Percentiles rank a stretch among this genome's conserved stretches.
Conservation (phyloP, 768 basidiomycete species). For the Solioccasus polychromus region DNA sequence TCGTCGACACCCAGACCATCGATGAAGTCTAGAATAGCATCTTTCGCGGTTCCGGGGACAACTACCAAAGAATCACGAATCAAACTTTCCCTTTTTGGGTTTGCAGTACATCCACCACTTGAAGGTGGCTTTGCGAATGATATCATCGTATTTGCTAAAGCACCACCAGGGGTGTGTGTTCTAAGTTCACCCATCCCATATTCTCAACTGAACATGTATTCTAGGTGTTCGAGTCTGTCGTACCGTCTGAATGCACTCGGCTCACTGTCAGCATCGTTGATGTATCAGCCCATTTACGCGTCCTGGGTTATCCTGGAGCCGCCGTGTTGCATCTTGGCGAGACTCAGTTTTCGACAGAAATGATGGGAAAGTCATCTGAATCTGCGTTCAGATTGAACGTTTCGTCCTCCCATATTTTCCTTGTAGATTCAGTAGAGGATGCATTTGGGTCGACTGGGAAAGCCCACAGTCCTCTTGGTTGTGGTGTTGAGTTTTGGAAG, state of each 20-base stretch:
- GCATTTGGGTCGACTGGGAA: constrained; percentile 18
- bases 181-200: not conserved
- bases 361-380: constrained; percentile 65
- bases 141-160: constrained; percentile 62
- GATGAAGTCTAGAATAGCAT: constrained; percentile 65
- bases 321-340: constrained; percentile 66
- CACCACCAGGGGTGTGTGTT: constrained; percentile 80
- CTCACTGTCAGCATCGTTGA: constrained; percentile 65
- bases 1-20: constrained; percentile 45
- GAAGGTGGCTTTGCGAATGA: constrained; percentile 64
- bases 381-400: constrained; percentile 49
- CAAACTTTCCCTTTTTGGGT: constrained; percentile 58
- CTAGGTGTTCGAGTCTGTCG: constrained; percentile 88
- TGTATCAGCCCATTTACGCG: constrained; percentile 59
- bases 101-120: constrained; percentile 60
- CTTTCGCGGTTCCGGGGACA: constrained; percentile 55
- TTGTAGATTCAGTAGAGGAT: constrained; percentile 52
- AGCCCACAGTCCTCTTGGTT: constrained; percentile 16
- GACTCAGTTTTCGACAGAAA: constrained; percentile 65
- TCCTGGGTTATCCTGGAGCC: constrained; percentile 59
- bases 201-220: constrained; percentile 1
- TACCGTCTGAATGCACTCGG: constrained; percentile 83
- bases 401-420: constrained; percentile 47
- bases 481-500: constrained; percentile 61
- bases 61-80: constrained; percentile 77